Base-by-base conservation (phyloP, 345 rosid genomes). In the Syzygium grande region DNA sequence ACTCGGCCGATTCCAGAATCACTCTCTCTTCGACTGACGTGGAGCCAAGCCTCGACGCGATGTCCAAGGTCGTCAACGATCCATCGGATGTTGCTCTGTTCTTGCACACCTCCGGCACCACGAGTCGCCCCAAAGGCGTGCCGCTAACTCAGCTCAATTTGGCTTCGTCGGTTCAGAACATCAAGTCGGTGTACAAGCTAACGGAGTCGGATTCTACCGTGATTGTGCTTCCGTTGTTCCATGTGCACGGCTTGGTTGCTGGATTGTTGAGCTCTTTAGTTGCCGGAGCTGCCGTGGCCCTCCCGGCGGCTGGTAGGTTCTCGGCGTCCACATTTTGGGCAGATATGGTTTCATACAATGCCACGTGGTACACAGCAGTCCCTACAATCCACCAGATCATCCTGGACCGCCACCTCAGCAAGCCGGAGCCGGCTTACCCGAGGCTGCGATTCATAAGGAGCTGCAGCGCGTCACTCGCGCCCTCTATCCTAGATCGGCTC, bases 351-450 rank as follows among this genome's bases (percentile, higher is more conserved):
- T 73, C 89, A 84, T 94, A 93, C 89, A 88, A 91, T 22, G 98
- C 99, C 51, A 97, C 99, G n/a, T 97, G 99, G 98, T 96, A 97
- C 91, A 95, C 98, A 7, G 97, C 98, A 2, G 98, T 97, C 83
- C 99, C 99, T 5, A 97, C 98, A 5, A 94, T 97, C 89, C 99
- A 97, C 87, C 99, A 97, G 92, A 97, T 97, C 90, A 92, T 97
- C 78, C 91, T 96, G 14, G 98, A 96, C 85, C 98, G 98, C 86
- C 98, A 96, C 87, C 51, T 89, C 3, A 89, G 86, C 89, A 92
- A 91, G 11, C 97, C 98, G 13, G 96, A 96, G 90, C 84, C 89
- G 7, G 90, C 51, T 30, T 96, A 96, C 87, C 98, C 97, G 23
- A 92, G 91, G 68, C 97, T 96, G 84, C 92, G 99, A 85, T 97